These are phyloP conservation scores for Parasarocladium wereldwijsianum DNA, from an alignment of 2,329 filamentous ascomycete species.

Conservation along the genomic window DNA sequence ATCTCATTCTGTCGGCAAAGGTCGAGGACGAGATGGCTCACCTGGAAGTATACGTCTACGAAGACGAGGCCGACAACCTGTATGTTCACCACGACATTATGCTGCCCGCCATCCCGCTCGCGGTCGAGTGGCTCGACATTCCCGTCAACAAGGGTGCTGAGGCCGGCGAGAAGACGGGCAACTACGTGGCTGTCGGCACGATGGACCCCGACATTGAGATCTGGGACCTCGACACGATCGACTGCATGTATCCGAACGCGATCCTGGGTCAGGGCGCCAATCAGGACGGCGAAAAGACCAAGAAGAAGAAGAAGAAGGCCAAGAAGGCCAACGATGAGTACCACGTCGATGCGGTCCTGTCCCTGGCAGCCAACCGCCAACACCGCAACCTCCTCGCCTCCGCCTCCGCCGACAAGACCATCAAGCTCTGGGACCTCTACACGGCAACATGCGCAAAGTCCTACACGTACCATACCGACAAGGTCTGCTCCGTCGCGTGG, in stretches of 20 bases:
- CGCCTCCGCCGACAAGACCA: constrained; percentile 87
- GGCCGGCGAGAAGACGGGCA: constrained; percentile 55
- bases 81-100: constrained; percentile 99
- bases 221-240: constrained; percentile 91
- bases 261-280: constrained; percentile 68
- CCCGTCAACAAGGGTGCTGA: constrained; percentile 59
- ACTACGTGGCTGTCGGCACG: constrained; percentile 89
- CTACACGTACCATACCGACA: constrained; percentile 91
- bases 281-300: constrained; percentile 15
- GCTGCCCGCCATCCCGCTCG: constrained; percentile 90
- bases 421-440: constrained; percentile 95
- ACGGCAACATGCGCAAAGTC: constrained; percentile 89
- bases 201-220: constrained; percentile 98
- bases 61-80: constrained; percentile 87
- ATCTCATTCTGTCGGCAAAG: constrained; percentile 80
- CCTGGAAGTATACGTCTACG: constrained; percentile 93
- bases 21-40: constrained; percentile 96
- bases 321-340: constrained; percentile 82
- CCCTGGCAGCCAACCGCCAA: constrained; percentile 80
- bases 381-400: constrained; percentile 92
- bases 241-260: constrained; percentile 96
- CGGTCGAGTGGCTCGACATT: constrained; percentile 88
- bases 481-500: constrained; percentile 94
- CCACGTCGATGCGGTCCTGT: constrained; percentile 86
- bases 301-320: constrained; percentile 60